Evolutionary conservation across 106 monocot species (phyloP).

Genomic region (Dendrobium officinale): DNA sequence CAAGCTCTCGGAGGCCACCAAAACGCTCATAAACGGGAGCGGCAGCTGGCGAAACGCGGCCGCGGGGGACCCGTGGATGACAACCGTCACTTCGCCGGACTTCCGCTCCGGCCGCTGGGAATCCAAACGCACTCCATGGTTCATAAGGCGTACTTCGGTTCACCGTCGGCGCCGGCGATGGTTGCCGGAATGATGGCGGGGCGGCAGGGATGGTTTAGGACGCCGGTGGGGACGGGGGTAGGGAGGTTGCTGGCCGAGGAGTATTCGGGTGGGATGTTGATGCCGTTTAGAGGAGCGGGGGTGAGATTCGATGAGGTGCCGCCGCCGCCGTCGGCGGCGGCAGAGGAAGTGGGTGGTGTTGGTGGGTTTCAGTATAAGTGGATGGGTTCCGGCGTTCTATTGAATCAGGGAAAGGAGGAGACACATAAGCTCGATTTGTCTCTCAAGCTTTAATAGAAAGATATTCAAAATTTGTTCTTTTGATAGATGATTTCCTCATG

Average conservation of each 20-base stretch:
- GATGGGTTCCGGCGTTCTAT: not conserved
- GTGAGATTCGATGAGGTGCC: not conserved
- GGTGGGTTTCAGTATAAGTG: not conserved
- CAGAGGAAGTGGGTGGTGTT: not conserved
- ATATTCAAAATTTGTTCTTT: not conserved
- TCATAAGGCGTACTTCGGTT: not conserved
- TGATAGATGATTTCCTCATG: not conserved
- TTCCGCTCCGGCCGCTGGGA: not conserved
- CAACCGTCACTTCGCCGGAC: not conserved
- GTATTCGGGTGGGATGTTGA: not conserved
- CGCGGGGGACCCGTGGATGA: not conserved
- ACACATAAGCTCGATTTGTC: constrained; percentile 2
- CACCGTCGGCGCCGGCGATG: not conserved
- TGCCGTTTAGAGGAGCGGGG: not conserved
- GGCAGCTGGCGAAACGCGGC: constrained; percentile 27
- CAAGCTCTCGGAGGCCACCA: constrained; percentile 56
- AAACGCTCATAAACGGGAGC: constrained; percentile 47
- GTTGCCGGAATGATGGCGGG: not conserved
- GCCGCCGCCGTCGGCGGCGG: not conserved
- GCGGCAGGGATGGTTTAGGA: not conserved
- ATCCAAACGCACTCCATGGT: constrained; percentile 2
- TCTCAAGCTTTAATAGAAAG: not conserved
- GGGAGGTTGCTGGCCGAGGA: not conserved
- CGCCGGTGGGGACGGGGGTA: not conserved
- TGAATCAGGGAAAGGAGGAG: not conserved